Conservation (phyloP, 352 stramenopile species). For the Thalassiosira livingstoniorum region DNA sequence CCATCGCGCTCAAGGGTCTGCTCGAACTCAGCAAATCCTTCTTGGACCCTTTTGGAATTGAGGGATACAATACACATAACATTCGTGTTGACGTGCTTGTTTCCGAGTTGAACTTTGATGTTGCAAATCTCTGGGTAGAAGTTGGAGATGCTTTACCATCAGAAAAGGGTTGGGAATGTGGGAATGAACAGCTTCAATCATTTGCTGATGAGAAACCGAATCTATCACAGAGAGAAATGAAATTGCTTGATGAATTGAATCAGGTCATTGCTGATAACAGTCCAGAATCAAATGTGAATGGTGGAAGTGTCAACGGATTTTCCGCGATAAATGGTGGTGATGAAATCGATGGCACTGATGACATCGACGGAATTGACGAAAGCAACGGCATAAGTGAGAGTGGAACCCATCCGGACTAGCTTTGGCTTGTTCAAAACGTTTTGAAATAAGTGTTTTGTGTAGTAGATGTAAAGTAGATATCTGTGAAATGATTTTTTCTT, state of each 20-base stretch:
- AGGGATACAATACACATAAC: constrained; percentile 69
- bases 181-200: not conserved
- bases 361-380: too few relatives aligned
- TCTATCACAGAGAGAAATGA: too few relatives aligned
- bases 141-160: constrained; percentile 59
- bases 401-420: too few relatives aligned
- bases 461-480: too few relatives aligned
- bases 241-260: not conserved
- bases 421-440: too few relatives aligned
- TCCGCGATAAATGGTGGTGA: not conserved
- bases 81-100: constrained; percentile 78
- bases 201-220: not conserved
- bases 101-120: constrained; percentile 76
- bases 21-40: constrained; percentile 73
- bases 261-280: not conserved
- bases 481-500: too few relatives aligned
- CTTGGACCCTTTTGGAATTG: constrained; percentile 71
- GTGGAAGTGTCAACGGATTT: not conserved
- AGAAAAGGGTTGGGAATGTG: constrained; percentile 10
- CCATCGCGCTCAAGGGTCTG: constrained; percentile 72
- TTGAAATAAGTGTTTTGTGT: too few relatives aligned
- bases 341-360: too few relatives aligned
- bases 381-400: too few relatives aligned
- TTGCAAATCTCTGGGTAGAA: constrained; percentile 57
- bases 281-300: not conserved